These are phyloP conservation scores for Emericellopsis terricola DNA, from an alignment of 495 filamentous ascomycete genomes.

Conservation along the genomic window DNA sequence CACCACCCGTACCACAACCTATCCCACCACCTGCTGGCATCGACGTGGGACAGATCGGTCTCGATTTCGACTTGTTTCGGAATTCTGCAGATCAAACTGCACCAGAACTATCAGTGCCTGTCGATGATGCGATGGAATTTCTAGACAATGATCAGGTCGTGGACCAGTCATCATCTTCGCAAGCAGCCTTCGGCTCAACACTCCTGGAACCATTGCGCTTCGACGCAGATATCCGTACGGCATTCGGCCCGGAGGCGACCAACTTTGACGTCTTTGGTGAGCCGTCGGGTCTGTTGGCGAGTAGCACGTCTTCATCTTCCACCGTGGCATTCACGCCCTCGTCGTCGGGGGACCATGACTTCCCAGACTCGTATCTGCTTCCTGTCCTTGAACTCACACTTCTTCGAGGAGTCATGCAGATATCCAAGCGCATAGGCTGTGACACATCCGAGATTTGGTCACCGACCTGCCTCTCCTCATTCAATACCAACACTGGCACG, in stretches of 20 bases:
- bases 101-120: too few relatives aligned
- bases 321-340: background rate
- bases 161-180: too few relatives aligned
- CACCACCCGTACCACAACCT: too few relatives aligned
- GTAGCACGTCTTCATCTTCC: background rate
- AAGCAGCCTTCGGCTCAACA: too few relatives aligned
- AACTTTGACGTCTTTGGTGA: background rate
- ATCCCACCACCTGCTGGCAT: background rate
- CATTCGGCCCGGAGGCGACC: background rate
- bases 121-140: too few relatives aligned
- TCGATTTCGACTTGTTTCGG: too few relatives aligned
- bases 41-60: background rate
- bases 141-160: too few relatives aligned
- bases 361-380: conserved; percentile 14
- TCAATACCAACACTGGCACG: conserved; percentile 4
- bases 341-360: background rate
- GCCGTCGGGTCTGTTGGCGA: background rate
- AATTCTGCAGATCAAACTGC: too few relatives aligned
- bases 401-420: conserved; percentile 8
- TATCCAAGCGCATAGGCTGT: conserved; percentile 11
- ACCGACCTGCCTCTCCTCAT: conserved; percentile 7
- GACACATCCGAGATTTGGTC: conserved; percentile 5
- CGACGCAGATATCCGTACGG: background rate
- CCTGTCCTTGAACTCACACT: conserved; percentile 11
- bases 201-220: background rate